Conservation (phyloP, 805 yeast species). For the Candida endomychidarum region DNA sequence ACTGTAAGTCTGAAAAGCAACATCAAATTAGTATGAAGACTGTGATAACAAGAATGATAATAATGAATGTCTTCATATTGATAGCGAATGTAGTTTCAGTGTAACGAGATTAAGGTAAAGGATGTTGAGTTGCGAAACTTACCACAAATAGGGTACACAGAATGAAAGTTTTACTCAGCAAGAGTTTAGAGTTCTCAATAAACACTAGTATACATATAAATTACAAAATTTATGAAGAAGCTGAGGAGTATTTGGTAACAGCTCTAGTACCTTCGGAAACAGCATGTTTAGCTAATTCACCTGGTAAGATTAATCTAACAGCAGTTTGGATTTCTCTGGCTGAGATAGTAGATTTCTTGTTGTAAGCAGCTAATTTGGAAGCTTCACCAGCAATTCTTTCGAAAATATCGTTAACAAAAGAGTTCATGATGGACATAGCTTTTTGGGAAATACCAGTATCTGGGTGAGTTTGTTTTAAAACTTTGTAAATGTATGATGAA, state of each 20-base stretch:
- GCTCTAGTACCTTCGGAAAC: conserved; percentile 99
- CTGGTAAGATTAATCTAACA: conserved; percentile 95
- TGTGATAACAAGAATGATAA: too few species aligned
- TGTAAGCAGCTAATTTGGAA: conserved; percentile 97
- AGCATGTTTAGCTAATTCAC: conserved; percentile 98
- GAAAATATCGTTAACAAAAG: conserved; percentile 95
- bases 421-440: conserved; percentile 98
- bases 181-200: too few species aligned
- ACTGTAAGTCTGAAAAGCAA: too few species aligned
- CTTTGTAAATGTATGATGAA: conserved; percentile 98
- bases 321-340: conserved; percentile 99
- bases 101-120: too few species aligned
- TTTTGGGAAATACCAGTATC: conserved; percentile 99
- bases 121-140: background rate
- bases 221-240: conserved; percentile 30
- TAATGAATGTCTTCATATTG: too few species aligned
- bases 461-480: conserved; percentile 98
- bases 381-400: conserved; percentile 98
- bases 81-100: too few species aligned
- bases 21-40: too few species aligned
- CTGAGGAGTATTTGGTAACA: conserved; percentile 91
- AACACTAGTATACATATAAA: conserved; percentile 13
- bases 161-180: too few species aligned
- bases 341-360: conserved; percentile 96
- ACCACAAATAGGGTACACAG: too few species aligned